These are phyloP conservation scores for Kwoniella shivajii DNA, from an alignment of 1,284 basidiomycete species.

Conservation along the genomic window DNA sequence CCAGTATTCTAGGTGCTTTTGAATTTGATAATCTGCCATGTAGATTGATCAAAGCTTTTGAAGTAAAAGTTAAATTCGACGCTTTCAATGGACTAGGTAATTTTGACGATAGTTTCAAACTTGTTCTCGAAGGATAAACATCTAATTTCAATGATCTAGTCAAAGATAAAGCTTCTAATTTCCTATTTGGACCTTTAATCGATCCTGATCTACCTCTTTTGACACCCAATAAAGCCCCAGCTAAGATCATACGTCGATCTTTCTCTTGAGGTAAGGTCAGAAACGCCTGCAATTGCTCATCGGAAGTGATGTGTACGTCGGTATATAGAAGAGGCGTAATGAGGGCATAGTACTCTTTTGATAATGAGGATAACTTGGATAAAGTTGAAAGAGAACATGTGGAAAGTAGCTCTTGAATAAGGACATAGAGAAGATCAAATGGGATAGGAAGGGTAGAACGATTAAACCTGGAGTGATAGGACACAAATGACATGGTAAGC, in stretches of 20 bases:
- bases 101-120: slow-evolving; percentile 13
- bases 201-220: slow-evolving; percentile 6
- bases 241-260: neutral
- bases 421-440: slow-evolving; percentile 18
- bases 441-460: slow-evolving; percentile 9
- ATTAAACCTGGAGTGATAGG: slow-evolving; percentile 6
- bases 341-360: slow-evolving; percentile 8
- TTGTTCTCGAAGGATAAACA: slow-evolving; percentile 17
- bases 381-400: slow-evolving; percentile 6
- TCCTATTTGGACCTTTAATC: neutral
- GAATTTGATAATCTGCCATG: slow-evolving; percentile 9
- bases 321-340: slow-evolving; percentile 19
- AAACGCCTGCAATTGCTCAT: slow-evolving; percentile 20
- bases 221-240: neutral
- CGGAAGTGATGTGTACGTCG: slow-evolving; percentile 13
- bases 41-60: slow-evolving; percentile 6
- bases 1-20: slow-evolving; percentile 18
- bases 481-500: no score
- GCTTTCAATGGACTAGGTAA: slow-evolving; percentile 4
- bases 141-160: slow-evolving; percentile 8
- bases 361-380: slow-evolving; percentile 1
- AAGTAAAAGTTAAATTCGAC: slow-evolving; percentile 6
- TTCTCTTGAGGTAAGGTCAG: slow-evolving; percentile 8
- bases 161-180: slow-evolving; percentile 5
- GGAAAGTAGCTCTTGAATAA: slow-evolving; percentile 10